These are phyloP conservation scores for Irineochytrium annulatum DNA, from an alignment of 192 early-diverging fungal genomes.

Conservation along the genomic window DNA sequence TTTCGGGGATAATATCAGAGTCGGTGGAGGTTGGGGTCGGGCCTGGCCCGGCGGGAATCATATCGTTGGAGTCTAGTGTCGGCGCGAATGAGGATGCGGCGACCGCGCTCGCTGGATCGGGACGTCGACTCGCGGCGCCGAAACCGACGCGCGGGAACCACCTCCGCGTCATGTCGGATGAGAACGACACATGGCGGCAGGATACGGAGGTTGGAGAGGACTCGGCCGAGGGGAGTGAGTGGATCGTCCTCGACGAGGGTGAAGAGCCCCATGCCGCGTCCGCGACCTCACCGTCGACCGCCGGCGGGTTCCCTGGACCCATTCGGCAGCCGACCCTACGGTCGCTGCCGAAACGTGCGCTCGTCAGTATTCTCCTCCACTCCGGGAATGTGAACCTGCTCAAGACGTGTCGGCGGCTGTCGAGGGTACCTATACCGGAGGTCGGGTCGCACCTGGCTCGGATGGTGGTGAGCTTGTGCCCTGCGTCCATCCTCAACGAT, in stretches of 20 bases:
- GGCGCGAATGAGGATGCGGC: no score
- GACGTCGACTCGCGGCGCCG: no score
- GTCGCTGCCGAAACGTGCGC: constrained; percentile 15
- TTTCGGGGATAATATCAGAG: no score
- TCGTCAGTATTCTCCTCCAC: constrained; percentile 22
- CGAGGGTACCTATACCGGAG: constrained; percentile 15
- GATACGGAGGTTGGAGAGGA: constrained; percentile 11
- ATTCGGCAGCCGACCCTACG: constrained; percentile 2
- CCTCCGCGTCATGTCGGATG: constrained; percentile 13
- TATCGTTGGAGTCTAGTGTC: no score
- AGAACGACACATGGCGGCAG: constrained; percentile 9
- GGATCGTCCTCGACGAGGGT: constrained; percentile 18
- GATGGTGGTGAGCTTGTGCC: constrained; percentile 9
- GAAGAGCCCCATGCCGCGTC: background rate
- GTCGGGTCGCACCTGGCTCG: constrained; percentile 16
- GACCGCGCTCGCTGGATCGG: no score
- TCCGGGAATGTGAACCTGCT: constrained; percentile 18
- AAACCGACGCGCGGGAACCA: no score
- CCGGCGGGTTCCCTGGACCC: background rate
- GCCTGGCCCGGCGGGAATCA: no score
- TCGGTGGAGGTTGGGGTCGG: no score
- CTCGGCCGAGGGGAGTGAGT: constrained; percentile 7
- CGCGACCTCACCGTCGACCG: background rate
- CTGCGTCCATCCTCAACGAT: background rate
- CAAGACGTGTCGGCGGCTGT: constrained; percentile 18